Percentiles rank a stretch among this genome's conserved stretches.
Conservation (phyloP, 805 yeast genomes). For the Wickerhamiella domercqiae region DNA sequence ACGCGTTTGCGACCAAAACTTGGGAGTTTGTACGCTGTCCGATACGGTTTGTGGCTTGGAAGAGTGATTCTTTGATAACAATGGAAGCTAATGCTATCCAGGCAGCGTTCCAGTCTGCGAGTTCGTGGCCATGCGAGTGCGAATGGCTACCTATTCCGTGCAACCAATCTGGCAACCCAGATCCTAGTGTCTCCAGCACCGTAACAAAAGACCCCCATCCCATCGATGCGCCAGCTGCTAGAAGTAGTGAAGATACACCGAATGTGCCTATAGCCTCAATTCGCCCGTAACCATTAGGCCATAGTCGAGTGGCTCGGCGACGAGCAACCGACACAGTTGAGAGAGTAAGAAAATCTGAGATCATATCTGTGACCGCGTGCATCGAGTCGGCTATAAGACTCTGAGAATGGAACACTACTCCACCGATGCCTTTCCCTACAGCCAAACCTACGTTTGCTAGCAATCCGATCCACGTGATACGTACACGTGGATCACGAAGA, state of each 20-base stretch:
- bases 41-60: slow-evolving; percentile 62
- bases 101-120: slow-evolving; percentile 77
- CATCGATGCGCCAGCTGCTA: slow-evolving; percentile 86
- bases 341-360: slow-evolving; percentile 78
- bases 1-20: slow-evolving; percentile 89
- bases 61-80: slow-evolving; percentile 75
- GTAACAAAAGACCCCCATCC: slow-evolving; percentile 60
- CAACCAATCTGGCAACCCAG: slow-evolving; percentile 30
- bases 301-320: slow-evolving; percentile 40
- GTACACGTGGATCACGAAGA: slow-evolving; percentile 63
- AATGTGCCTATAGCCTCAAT: slow-evolving; percentile 85
- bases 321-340: slow-evolving; percentile 71
- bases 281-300: slow-evolving; percentile 85
- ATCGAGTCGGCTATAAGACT: slow-evolving; percentile 88
- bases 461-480: slow-evolving; percentile 86
- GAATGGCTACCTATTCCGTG: slow-evolving; percentile 31
- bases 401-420: slow-evolving; percentile 84
- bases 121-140: slow-evolving; percentile 24
- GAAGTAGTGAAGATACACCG: slow-evolving; percentile 66
- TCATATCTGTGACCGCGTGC: slow-evolving; percentile 80
- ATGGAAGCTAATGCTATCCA: slow-evolving; percentile 91
- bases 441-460: slow-evolving; percentile 78
- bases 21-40: slow-evolving; percentile 70
- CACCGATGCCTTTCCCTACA: slow-evolving; percentile 72
- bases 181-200: slow-evolving; percentile 14